A percentile compares a stretch with the other conserved stretches of the same genome.
Evolutionary conservation across 2,329 filamentous ascomycete species (phyloP).

Genomic region (Penicillium vulpinum): DNA sequence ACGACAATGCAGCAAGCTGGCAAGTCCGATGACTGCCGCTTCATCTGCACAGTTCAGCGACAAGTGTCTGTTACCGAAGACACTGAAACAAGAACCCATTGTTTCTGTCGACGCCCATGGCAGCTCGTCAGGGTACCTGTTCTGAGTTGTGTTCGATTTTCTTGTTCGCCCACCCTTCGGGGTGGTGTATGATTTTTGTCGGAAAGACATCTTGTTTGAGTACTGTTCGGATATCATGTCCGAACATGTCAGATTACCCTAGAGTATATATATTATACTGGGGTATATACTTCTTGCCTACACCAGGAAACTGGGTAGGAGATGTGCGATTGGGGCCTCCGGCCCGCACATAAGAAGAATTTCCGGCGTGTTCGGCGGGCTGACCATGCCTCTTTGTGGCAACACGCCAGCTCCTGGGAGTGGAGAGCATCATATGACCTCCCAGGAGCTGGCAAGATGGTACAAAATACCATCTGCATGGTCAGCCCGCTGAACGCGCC

Average conservation of each 20-base stretch:
- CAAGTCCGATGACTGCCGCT: slow-evolving; percentile 1
- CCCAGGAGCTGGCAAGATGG: not conserved
- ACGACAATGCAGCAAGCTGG: slow-evolving; percentile 1
- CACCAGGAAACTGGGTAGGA: not conserved
- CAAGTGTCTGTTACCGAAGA: not conserved
- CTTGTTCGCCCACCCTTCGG: not conserved
- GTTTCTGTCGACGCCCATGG: not conserved
- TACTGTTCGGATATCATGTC: not conserved
- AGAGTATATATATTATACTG: not conserved
- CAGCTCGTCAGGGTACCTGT: not conserved
- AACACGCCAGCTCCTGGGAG: not conserved
- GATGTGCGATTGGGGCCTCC: not conserved
- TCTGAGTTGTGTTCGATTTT: not conserved
- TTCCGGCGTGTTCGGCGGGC: not conserved
- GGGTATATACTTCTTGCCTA: not conserved
- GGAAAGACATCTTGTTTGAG: not conserved
- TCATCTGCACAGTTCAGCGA: not conserved
- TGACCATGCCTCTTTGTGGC: not conserved
- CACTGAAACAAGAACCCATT: not conserved
- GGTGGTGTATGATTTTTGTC: not conserved
- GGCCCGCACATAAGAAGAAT: not conserved
- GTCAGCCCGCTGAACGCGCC: not conserved
- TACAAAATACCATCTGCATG: not conserved
- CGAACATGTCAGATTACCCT: not conserved
- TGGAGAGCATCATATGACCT: not conserved